Base-by-base conservation (phyloP, 768 basidiomycete genomes). In the Pleurotus tuoliensis region DNA sequence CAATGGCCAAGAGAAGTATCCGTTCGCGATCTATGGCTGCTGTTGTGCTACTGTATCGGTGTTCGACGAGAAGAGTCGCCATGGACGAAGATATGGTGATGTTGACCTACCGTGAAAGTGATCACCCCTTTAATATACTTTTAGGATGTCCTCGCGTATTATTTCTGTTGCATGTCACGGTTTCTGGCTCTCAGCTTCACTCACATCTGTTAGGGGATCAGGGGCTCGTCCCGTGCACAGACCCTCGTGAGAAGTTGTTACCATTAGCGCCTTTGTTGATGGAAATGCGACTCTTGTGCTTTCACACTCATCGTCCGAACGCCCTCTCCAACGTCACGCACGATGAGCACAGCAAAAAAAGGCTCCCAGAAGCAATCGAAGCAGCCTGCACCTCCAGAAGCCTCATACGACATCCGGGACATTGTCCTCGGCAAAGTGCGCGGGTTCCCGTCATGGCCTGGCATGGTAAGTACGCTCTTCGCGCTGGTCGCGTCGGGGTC, bases 381-480 rank as follows among this genome's bases (percentile, higher is more conserved):
- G 61, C 67, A 72, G 59, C 51, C 37, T 13, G 37, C 39, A 22
- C 39, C 51, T 11, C 30, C 30, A 9, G 22, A n/a, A n/a, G 68
- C 76, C 11, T 75, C 76, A 46, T 96, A 90, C 69, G 78, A 80
- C 20, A 67, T 80, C 55, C 86, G 89, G 71, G 94, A 98, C 66
- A 77, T 94, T 63, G 93, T 98, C 39, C 83, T 98, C 59, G 94
- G 83, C 22, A 95, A 96, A 77, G 75, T 99, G 68, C 92, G 91
- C 75, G 97, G 96, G 8, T 98, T 79, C 75, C 94, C 97, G 1
- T 81, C 90, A 3, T 99, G 97, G 97, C 97, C 94, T 55, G 92
- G 86, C 69, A 89, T 91, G 77, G 96, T 96, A 68, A 73, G 91
- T 82, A 57, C 60, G 65, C 57, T 51, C 47, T 11, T 34, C 30